These are phyloP conservation scores for Pharus latifolius DNA, from an alignment of 176 grass and related monocot genomes.

Conservation along the genomic window DNA sequence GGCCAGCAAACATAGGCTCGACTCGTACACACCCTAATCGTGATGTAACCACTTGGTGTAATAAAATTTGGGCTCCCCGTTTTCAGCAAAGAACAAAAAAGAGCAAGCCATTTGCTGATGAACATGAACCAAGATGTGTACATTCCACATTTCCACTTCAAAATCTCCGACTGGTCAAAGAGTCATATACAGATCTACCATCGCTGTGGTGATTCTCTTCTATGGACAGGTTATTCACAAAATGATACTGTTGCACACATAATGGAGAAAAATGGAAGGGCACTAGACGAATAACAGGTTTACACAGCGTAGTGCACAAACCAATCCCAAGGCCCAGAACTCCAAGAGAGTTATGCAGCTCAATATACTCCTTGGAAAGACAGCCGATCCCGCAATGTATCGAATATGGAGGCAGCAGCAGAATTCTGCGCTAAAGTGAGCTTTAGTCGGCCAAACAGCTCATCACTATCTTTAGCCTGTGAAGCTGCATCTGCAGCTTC, in stretches of 20 bases:
- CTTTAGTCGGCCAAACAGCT: constrained; percentile 77
- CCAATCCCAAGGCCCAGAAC: background rate
- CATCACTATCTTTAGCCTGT: constrained; percentile 73
- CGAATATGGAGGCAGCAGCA: constrained; percentile 60
- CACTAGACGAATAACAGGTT: background rate
- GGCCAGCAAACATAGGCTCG: no score
- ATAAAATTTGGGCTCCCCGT: no score
- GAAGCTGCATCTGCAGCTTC: constrained; percentile 77
- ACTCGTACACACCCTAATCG: no score
- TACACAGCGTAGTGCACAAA: background rate
- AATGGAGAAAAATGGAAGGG: background rate
- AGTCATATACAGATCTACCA: background rate
- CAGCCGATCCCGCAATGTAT: constrained; percentile 74
- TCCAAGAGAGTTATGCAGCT: background rate
- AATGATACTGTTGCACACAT: background rate
- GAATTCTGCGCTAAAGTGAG: constrained; percentile 67
- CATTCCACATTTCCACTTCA: background rate
- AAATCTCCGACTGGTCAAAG: background rate
- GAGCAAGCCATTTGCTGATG: no score
- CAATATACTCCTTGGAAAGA: constrained; percentile 81
- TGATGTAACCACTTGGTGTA: no score
- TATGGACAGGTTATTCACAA: constrained; percentile 14
- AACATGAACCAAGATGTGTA: background rate
- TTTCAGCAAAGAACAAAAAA: no score
- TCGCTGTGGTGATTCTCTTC: background rate